Base-by-base conservation (phyloP, 2,329 filamentous ascomycete species). In the Ophiostoma sp. region DNA sequence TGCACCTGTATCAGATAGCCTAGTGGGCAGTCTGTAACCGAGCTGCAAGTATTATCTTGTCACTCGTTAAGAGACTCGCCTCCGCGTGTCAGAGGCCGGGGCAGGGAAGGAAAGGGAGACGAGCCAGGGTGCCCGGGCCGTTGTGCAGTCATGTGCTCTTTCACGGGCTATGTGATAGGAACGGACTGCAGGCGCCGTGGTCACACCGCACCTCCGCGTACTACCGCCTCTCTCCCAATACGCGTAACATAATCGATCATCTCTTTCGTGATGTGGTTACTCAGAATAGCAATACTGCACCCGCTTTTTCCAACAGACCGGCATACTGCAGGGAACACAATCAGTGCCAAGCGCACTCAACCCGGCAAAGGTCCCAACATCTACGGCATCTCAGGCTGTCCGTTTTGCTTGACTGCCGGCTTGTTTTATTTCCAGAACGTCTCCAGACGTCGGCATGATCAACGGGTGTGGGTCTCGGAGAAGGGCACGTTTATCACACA, bases 211-310 rank as follows among this genome's bases (percentile, higher is more conserved):
- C 64, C 42, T 31, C 28, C 45, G 45, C 31, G 66, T 69, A 39
- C 45, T 33, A 39, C 66, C 28, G n/a, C 19, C 45, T 52, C 66
- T 22, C 22, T 59, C 50, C 68, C 68, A 33, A 70, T 70, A n/a
- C 15, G 50, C 28, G 50, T 42, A 57, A 42, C 68, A 28, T n/a
- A 59, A 48, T 55, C 50, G 19, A 36, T 52, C 25, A 55, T 72
- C 15, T 55, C 59, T 72, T 72, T 45, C 31, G 66, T 69, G 64
- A 28, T n/a, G 63, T 42, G 39, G 63, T 69, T 50, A 22, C 64
- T 33, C 66, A 36, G 28, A 36, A 22, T 11, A 36, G 42, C 42
- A 50, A 5, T 25, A 50, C 19, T 36, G 28, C 66, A 69, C 66
- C 66, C 19, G 9, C 45, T 25, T 25, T 33, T 42, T 22, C 28